Evolutionary conservation across 768 basidiomycete species (phyloP).

Genomic region (Coprinopsis strossmayeri): DNA sequence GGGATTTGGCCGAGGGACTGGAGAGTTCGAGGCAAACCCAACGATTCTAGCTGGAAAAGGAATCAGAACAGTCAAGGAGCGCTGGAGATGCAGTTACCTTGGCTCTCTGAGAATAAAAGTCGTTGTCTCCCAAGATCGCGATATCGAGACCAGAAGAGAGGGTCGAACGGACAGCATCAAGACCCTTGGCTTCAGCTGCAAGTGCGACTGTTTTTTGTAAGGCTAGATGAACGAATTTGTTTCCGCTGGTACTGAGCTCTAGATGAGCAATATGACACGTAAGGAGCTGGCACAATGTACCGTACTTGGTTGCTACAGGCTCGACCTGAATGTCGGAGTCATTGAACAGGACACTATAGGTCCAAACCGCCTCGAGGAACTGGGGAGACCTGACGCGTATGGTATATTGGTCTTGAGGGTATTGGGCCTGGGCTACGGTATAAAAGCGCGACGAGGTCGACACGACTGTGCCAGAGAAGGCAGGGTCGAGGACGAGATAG

Average conservation of each 20-base stretch:
- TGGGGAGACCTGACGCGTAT: slow-evolving; percentile 87
- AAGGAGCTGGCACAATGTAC: slow-evolving; percentile 10
- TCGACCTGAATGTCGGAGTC: slow-evolving; percentile 29
- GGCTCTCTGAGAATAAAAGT: slow-evolving; percentile 93
- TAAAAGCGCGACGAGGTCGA: slow-evolving; percentile 95
- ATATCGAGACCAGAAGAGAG: slow-evolving; percentile 62
- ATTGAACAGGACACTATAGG: slow-evolving; percentile 45
- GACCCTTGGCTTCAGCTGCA: slow-evolving; percentile 51
- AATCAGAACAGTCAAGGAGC: background rate
- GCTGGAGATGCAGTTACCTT: slow-evolving; percentile 44
- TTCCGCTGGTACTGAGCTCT: slow-evolving; percentile 43
- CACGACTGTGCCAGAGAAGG: slow-evolving; percentile 81
- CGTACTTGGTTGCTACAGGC: slow-evolving; percentile 33
- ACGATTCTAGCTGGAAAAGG: slow-evolving; percentile 48
- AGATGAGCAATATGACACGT: slow-evolving; percentile 6
- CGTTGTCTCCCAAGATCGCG: slow-evolving; percentile 87
- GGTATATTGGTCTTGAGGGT: slow-evolving; percentile 23
- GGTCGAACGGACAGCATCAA: slow-evolving; percentile 29
- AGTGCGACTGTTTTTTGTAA: slow-evolving; percentile 72
- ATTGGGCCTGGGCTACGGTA: slow-evolving; percentile 51
- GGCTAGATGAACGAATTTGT: slow-evolving; percentile 92
- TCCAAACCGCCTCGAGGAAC: slow-evolving; percentile 78
- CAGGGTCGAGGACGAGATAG: slow-evolving; percentile 90
- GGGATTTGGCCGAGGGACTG: slow-evolving; percentile 61
- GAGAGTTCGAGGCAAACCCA: slow-evolving; percentile 56